Conservation (phyloP, 805 yeast species). For the Starmerella bacillaris region DNA sequence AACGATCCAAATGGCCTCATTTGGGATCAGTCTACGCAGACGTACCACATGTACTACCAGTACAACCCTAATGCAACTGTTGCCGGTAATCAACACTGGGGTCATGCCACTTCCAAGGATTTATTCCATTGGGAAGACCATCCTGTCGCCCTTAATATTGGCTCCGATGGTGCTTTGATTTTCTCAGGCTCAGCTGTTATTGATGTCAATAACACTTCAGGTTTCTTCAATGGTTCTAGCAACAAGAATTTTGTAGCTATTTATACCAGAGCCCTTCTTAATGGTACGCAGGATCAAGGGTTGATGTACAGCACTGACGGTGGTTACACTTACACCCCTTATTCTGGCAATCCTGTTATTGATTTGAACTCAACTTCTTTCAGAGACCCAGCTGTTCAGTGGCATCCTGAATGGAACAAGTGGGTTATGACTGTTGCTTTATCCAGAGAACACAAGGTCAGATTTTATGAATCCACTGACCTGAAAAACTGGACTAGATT, state of each 20-base stretch:
- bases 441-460: conserved; percentile 10
- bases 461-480: conserved; percentile 12
- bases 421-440: conserved; percentile 13
- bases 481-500: conserved; percentile 6
- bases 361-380: conserved; percentile 14
- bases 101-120: conserved; percentile 27
- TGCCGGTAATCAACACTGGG: conserved; percentile 28
- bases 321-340: conserved; percentile 23
- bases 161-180: conserved; percentile 20
- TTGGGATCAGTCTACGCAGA: conserved; percentile 19
- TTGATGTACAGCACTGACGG: conserved; percentile 25
- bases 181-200: conserved; percentile 26
- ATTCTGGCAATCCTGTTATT: conserved; percentile 22
- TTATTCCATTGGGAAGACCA: conserved; percentile 23
- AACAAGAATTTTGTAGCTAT: conserved; percentile 27
- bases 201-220: conserved; percentile 26
- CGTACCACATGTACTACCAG: conserved; percentile 27
- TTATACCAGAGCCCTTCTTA: conserved; percentile 19
- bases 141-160: conserved; percentile 21
- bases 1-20: conserved; percentile 31
- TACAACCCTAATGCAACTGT: conserved; percentile 23
- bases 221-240: conserved; percentile 19
- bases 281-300: conserved; percentile 21
- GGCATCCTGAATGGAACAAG: conserved; percentile 6
- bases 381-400: conserved; percentile 15